Conservation (phyloP, 2,329 filamentous ascomycete species). For the Cladophialophora immunda region DNA sequence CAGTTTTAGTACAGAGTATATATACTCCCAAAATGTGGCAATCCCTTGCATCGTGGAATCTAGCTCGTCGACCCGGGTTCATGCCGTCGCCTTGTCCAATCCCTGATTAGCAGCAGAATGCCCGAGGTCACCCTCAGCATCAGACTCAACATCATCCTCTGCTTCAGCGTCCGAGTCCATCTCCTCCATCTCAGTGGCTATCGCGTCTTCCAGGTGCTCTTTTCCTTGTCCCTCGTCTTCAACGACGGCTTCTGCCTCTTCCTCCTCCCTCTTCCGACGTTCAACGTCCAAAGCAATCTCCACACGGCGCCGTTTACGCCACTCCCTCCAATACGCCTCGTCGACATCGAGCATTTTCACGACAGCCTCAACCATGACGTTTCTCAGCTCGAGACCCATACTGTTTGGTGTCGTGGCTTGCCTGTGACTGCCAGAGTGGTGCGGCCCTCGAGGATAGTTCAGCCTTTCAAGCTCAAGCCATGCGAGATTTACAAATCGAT, state of each 20-base stretch:
- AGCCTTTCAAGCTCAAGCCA: slow-evolving; percentile 19
- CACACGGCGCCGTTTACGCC: slow-evolving; percentile 14
- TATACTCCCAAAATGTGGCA: neutral
- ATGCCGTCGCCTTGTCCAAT: neutral
- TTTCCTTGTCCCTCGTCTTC: slow-evolving; percentile 1
- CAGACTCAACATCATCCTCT: neutral
- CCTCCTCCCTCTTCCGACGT: neutral
- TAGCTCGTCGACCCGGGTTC: neutral
- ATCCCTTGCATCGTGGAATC: neutral
- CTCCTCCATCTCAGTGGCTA: neutral
- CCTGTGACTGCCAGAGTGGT: neutral
- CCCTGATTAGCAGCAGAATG: neutral
- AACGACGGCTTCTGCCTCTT: neutral
- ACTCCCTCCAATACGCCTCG: slow-evolving; percentile 23
- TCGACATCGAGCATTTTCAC: slow-evolving; percentile 31
- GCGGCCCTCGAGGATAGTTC: neutral
- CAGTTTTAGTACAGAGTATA: neutral
- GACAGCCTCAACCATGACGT: slow-evolving; percentile 31
- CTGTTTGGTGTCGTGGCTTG: slow-evolving; percentile 1
- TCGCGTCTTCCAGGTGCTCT: neutral
- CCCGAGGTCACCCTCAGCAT: neutral
- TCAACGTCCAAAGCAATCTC: slow-evolving; percentile 15
- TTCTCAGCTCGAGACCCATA: slow-evolving; percentile 14
- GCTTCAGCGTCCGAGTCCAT: slow-evolving; percentile 1
- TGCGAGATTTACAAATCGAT: slow-evolving; percentile 32